Conservation (phyloP, 108 stramenopile genomes). For the Conticribra weissflogii region DNA sequence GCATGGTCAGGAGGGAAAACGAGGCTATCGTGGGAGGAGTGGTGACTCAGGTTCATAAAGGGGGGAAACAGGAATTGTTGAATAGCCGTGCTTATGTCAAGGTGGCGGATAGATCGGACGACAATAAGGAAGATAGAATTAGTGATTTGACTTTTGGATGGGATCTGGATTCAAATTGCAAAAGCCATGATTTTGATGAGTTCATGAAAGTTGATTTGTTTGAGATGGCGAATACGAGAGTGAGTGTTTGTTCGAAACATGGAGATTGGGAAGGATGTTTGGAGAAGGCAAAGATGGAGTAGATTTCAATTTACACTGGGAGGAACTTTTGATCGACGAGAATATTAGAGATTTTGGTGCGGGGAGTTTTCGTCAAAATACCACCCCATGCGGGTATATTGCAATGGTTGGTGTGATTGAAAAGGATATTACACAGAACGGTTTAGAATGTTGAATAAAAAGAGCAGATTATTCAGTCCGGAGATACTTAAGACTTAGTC, state of each 20-base stretch:
- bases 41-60: conserved; percentile 9
- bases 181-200: background rate
- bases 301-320: background rate
- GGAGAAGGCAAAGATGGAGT: conserved; percentile 16
- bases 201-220: conserved; percentile 18
- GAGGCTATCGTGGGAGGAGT: conserved; percentile 41
- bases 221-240: conserved; percentile 17
- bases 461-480: too few relatives aligned
- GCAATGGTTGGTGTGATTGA: too few relatives aligned
- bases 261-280: conserved; percentile 43
- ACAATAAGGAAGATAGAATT: conserved; percentile 11
- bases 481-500: too few relatives aligned
- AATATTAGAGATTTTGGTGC: background rate
- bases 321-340: background rate
- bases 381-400: too few relatives aligned
- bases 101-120: conserved; percentile 22
- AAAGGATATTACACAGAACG: too few relatives aligned
- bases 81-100: conserved; percentile 39
- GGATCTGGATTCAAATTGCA: conserved; percentile 7
- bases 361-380: too few relatives aligned
- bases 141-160: conserved; percentile 9
- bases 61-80: background rate
- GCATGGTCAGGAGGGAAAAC: conserved; percentile 38
- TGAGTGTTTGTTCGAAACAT: conserved; percentile 45
- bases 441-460: too few relatives aligned